Percentiles rank a stretch among this genome's conserved stretches.
phyloP scores from a whole-genome alignment of 1,139 yeast species.

The Geotrichum reessii region DNA sequence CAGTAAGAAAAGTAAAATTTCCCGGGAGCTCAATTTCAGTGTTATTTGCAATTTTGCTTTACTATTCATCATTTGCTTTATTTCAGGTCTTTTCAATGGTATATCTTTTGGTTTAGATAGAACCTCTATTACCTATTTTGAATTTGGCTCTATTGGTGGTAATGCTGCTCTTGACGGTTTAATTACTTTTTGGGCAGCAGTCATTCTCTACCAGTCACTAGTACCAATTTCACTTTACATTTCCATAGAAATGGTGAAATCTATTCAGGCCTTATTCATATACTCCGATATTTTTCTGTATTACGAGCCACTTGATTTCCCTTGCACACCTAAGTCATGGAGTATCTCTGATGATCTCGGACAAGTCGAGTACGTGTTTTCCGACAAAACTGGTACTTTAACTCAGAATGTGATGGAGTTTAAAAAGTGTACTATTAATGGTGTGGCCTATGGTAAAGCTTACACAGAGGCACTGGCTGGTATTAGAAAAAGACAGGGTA shows the following conservation, averaged over 20 bases:
- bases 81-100: slow-evolving; percentile 81
- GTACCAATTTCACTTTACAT: slow-evolving; percentile 91
- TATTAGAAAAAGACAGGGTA: slow-evolving; percentile 74
- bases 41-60: slow-evolving; percentile 73
- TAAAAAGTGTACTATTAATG: slow-evolving; percentile 83
- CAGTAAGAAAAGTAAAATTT: slow-evolving; percentile 74
- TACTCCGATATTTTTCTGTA: slow-evolving; percentile 83
- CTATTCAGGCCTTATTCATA: slow-evolving; percentile 86
- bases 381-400: slow-evolving; percentile 94
- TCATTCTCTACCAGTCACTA: slow-evolving; percentile 80
- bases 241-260: slow-evolving; percentile 87
- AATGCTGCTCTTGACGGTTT: slow-evolving; percentile 75
- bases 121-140: slow-evolving; percentile 64
- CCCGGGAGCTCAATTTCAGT: slow-evolving; percentile 75
- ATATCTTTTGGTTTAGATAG: slow-evolving; percentile 50
- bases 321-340: slow-evolving; percentile 96
- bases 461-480: slow-evolving; percentile 96
- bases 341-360: slow-evolving; percentile 97
- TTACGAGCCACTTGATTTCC: slow-evolving; percentile 76
- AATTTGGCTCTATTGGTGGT: slow-evolving; percentile 56
- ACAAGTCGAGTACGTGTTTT: slow-evolving; percentile 89
- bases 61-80: slow-evolving; percentile 70
- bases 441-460: slow-evolving; percentile 83
- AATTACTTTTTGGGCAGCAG: slow-evolving; percentile 80
- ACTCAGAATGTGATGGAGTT: slow-evolving; percentile 97